phyloP scores from a whole-genome alignment of 805 yeast genomes.

The Candida verbasci region DNA sequence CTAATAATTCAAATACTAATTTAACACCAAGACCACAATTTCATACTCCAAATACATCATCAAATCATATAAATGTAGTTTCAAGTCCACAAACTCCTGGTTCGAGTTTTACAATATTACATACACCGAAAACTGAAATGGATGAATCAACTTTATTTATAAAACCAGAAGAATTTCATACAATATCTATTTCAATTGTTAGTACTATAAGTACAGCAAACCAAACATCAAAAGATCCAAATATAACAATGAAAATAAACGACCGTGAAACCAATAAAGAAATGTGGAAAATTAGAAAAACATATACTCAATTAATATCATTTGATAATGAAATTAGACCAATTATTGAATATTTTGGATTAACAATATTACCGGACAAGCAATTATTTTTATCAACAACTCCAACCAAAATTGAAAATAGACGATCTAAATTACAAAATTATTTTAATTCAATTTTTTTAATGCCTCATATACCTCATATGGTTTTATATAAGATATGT shows the following conservation, averaged over 20 bases:
- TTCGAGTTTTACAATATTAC: slow-evolving; percentile 18
- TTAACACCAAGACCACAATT: slow-evolving; percentile 3
- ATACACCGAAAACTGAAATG: slow-evolving; percentile 24
- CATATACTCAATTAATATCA: slow-evolving; percentile 52
- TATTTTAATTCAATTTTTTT: slow-evolving; percentile 56
- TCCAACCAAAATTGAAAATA: slow-evolving; percentile 61
- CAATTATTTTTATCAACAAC: slow-evolving; percentile 50
- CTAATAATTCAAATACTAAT: not conserved
- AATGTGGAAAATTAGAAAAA: slow-evolving; percentile 71
- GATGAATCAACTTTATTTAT: slow-evolving; percentile 49
- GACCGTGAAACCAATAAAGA: slow-evolving; percentile 61
- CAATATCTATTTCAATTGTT: slow-evolving; percentile 44
- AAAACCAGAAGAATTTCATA: slow-evolving; percentile 54
- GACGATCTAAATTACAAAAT: slow-evolving; percentile 52
- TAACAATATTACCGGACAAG: slow-evolving; percentile 65
- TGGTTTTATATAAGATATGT: slow-evolving; percentile 51
- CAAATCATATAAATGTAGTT: not conserved
- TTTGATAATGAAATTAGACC: slow-evolving; percentile 62
- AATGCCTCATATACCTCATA: slow-evolving; percentile 55
- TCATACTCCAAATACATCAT: slow-evolving; percentile 6
- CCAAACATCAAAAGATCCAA: slow-evolving; percentile 46
- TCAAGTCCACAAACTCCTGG: slow-evolving; percentile 18
- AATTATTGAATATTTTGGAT: slow-evolving; percentile 43
- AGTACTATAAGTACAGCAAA: slow-evolving; percentile 42
- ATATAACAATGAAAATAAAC: slow-evolving; percentile 55